These are phyloP conservation scores for Triticum monococcum DNA, from an alignment of 176 grass and related monocot species.

Conservation along the genomic window DNA sequence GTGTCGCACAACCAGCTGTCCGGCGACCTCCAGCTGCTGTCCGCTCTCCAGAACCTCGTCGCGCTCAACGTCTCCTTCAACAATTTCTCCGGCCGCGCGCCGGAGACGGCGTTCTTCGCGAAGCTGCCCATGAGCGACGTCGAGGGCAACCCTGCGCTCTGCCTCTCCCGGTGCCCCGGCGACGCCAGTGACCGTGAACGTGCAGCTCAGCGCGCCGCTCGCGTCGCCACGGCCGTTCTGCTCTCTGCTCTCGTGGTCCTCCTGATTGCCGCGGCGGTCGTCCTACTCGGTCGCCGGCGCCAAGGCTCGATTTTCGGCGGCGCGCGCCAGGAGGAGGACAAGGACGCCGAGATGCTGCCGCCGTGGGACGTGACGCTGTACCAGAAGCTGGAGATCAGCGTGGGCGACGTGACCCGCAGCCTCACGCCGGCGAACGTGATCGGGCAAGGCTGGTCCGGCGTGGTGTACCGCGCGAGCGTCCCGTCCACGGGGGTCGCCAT, in stretches of 20 bases:
- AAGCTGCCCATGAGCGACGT: conserved; percentile 73
- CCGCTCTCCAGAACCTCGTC: conserved; percentile 57
- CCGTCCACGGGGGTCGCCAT: conserved; percentile 52
- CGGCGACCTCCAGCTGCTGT: conserved; percentile 52
- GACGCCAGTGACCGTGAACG: conserved; percentile 17
- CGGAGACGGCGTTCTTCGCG: conserved; percentile 70
- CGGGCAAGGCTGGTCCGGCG: conserved; percentile 79
- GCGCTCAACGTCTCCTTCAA: conserved; percentile 73
- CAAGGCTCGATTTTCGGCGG: neutral
- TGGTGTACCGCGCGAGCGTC: conserved; percentile 65
- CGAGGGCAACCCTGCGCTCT: conserved; percentile 72
- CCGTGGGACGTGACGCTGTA: conserved; percentile 96
- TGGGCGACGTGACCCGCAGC: conserved; percentile 66
- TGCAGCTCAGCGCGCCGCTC: neutral
- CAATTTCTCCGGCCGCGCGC: conserved; percentile 54
- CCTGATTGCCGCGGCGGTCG: conserved; percentile 14
- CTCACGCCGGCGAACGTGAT: conserved; percentile 68
- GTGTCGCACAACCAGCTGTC: conserved; percentile 68
- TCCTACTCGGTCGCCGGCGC: conserved; percentile 32
- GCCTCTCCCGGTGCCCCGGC: conserved; percentile 61
- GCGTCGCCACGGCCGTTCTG: neutral
- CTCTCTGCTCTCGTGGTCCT: neutral
- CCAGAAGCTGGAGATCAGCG: conserved; percentile 88
- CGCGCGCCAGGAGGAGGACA: conserved; percentile 37
- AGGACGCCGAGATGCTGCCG: conserved; percentile 73